Percentiles rank a stretch among this genome's conserved stretches.
These are phyloP conservation scores for Pythium phragmiticola DNA, from an alignment of 352 stramenopile genomes.

Conservation along the genomic window DNA sequence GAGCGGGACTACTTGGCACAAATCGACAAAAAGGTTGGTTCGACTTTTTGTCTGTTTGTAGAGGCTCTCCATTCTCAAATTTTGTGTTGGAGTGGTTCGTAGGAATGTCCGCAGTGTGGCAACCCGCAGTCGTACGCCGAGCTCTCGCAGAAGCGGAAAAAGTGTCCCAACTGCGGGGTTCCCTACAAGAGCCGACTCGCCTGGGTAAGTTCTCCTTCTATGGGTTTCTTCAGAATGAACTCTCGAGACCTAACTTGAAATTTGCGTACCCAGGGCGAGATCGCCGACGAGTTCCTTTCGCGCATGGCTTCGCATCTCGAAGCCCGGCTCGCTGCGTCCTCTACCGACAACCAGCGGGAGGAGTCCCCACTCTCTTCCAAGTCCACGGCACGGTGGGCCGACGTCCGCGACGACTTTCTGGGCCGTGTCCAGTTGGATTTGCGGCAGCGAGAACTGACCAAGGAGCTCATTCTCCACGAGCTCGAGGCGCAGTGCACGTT, in stretches of 20 bases:
- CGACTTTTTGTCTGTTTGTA: neutral
- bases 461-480: conserved; percentile 48
- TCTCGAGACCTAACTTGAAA: neutral
- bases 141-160: conserved; percentile 77
- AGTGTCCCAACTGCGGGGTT: conserved; percentile 74
- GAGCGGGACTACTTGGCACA: conserved; percentile 52
- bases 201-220: conserved; percentile 40
- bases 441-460: conserved; percentile 46
- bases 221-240: neutral
- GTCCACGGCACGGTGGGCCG: conserved; percentile 35
- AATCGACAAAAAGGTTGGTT: conserved; percentile 66
- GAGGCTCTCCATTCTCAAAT: neutral
- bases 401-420: conserved; percentile 65
- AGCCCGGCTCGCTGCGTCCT: conserved; percentile 3
- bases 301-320: conserved; percentile 47
- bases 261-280: conserved; percentile 35
- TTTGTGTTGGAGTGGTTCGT: neutral
- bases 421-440: conserved; percentile 63
- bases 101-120: conserved; percentile 68
- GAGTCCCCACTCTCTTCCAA: neutral
- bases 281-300: conserved; percentile 61
- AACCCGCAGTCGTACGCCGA: conserved; percentile 77
- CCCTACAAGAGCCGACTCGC: conserved; percentile 64
- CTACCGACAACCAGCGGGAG: conserved; percentile 16
- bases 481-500: conserved; percentile 61